These are phyloP conservation scores for Centrapalus pauciflorus DNA, from an alignment of 129 eudicot species.

Conservation along the genomic window DNA sequence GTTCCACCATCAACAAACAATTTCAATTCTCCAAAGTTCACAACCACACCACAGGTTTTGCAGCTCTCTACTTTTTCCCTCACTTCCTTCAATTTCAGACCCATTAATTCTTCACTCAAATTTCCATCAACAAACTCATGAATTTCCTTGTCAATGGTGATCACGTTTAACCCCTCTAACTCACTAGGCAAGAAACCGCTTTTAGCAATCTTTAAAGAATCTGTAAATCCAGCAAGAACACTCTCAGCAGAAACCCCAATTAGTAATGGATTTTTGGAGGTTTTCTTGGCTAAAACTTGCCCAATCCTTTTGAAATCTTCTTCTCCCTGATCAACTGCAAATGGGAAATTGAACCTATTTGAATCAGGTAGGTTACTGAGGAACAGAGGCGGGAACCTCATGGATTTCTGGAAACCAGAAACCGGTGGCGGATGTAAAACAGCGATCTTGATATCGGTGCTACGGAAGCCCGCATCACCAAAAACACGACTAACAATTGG, in stretches of 20 bases:
- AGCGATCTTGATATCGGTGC: slow-evolving; percentile 67
- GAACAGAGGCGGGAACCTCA: slow-evolving; percentile 59
- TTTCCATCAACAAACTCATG: slow-evolving; percentile 36
- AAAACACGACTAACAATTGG: slow-evolving; percentile 94
- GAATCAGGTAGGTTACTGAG: slow-evolving; percentile 42
- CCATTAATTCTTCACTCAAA: slow-evolving; percentile 45
- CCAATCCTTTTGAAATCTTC: slow-evolving; percentile 58
- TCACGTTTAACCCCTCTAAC: slow-evolving; percentile 38
- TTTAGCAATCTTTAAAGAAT: slow-evolving; percentile 33
- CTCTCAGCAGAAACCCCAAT: slow-evolving; percentile 58
- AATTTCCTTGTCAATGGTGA: slow-evolving; percentile 45
- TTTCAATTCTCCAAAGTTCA: slow-evolving; percentile 67
- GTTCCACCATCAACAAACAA: slow-evolving; percentile 40
- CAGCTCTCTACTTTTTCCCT: slow-evolving; percentile 29
- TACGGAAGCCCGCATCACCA: slow-evolving; percentile 88
- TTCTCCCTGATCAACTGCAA: slow-evolving; percentile 27
- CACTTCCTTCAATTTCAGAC: slow-evolving; percentile 51
- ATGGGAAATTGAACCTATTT: slow-evolving; percentile 48
- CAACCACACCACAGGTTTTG: slow-evolving; percentile 44
- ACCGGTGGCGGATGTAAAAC: slow-evolving; percentile 52
- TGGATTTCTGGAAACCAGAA: slow-evolving; percentile 23
- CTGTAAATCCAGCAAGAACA: slow-evolving; percentile 43
- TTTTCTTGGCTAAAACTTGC: slow-evolving; percentile 40
- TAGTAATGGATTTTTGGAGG: slow-evolving; percentile 50
- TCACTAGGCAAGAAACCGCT: slow-evolving; percentile 33